Evolutionary conservation across 75 land plant species (phyloP).

Genomic region (Pinus tabuliformis): DNA sequence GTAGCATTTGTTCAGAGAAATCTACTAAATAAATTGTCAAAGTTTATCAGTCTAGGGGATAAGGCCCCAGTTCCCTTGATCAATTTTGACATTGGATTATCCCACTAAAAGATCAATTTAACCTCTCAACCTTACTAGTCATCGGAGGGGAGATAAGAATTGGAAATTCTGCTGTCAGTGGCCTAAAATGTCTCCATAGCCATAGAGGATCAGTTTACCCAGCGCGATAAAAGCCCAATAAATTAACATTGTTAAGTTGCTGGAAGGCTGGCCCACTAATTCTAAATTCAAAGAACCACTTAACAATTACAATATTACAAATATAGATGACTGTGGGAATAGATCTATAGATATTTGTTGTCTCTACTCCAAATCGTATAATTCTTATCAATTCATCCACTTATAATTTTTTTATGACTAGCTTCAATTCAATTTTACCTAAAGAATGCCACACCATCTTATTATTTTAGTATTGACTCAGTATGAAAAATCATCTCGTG

Average conservation of each 20-base stretch:
- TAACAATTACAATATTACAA: neutral
- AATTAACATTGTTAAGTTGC: neutral
- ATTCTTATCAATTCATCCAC: neutral
- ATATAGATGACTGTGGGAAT: neutral
- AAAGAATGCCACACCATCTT: conserved; percentile 89
- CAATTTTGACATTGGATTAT: neutral
- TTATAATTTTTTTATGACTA: neutral
- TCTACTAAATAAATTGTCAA: neutral
- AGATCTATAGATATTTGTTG: neutral
- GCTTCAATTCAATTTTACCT: conserved; percentile 35
- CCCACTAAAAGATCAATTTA: neutral
- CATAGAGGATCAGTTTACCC: neutral
- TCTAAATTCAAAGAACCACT: neutral
- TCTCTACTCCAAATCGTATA: neutral
- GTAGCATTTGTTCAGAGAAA: neutral
- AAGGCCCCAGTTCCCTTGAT: neutral
- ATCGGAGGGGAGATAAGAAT: neutral
- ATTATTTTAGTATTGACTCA: conserved; percentile 77
- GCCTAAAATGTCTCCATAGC: neutral
- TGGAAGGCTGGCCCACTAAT: neutral
- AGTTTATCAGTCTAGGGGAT: neutral
- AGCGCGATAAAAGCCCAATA: neutral
- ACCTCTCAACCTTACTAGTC: neutral
- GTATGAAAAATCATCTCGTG: conserved; percentile 70
- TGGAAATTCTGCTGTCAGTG: neutral